Evolutionary conservation across 768 basidiomycete species (phyloP).

Genomic region (Tylopilus balloui): DNA sequence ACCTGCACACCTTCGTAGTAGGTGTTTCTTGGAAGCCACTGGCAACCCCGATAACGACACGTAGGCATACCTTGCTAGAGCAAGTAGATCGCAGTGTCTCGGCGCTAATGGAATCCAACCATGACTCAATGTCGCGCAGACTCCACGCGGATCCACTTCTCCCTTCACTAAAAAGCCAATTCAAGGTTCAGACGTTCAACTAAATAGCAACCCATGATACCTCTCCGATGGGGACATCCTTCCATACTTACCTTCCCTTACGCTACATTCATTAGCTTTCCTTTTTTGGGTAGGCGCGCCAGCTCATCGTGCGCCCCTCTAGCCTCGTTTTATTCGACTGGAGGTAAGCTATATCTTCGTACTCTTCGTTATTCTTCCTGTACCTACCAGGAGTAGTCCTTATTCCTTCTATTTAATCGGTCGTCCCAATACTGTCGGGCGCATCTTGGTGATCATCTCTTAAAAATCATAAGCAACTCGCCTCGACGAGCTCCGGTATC

Average conservation of each 20-base stretch:
- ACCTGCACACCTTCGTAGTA: too few relatives aligned
- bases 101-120: conserved; percentile 65
- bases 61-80: conserved; percentile 47
- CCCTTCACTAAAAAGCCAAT: conserved; percentile 59
- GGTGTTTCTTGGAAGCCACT: not conserved
- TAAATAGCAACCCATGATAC: conserved; percentile 67
- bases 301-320: too few relatives aligned
- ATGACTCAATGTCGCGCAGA: conserved; percentile 66
- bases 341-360: too few relatives aligned
- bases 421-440: conserved; percentile 58
- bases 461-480: conserved; percentile 14
- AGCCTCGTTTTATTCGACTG: too few relatives aligned
- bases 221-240: conserved; percentile 72
- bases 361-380: too few relatives aligned
- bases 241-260: too few relatives aligned
- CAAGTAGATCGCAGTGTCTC: conserved; percentile 65
- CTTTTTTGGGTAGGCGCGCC: too few relatives aligned
- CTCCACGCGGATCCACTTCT: conserved; percentile 58
- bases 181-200: conserved; percentile 64
- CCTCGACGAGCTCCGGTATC: conserved; percentile 66
- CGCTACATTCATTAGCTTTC: too few relatives aligned
- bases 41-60: not conserved
- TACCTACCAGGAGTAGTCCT: too few relatives aligned
- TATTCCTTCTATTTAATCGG: too few relatives aligned
- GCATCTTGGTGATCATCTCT: conserved; percentile 45